Evolutionary conservation across 345 rosid genomes (phyloP).

Genomic region (Citrus cavaleriei): DNA sequence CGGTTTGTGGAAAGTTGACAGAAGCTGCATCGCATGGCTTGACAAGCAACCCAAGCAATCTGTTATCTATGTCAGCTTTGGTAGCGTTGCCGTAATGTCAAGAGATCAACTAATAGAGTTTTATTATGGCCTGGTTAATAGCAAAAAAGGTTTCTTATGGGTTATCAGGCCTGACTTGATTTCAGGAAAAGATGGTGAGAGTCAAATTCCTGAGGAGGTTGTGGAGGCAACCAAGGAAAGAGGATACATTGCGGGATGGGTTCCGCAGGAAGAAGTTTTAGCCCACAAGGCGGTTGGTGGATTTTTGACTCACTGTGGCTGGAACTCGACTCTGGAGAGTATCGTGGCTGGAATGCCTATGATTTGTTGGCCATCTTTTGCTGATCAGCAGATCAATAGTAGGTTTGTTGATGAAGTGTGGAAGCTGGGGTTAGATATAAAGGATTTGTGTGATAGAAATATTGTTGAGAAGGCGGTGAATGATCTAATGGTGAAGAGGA

Average conservation of each 20-base stretch:
- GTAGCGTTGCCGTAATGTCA: not conserved
- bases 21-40: not conserved
- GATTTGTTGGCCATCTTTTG: not conserved
- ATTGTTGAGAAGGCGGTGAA: not conserved
- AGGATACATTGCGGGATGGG: not conserved
- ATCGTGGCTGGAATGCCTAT: not conserved
- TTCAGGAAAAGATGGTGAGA: not conserved
- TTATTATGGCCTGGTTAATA: not conserved
- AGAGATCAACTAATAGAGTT: not conserved
- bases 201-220: not conserved
- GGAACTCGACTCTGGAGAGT: not conserved
- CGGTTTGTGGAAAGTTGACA: conserved; percentile 35
- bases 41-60: not conserved
- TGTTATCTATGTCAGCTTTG: not conserved
- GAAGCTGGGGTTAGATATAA: not conserved
- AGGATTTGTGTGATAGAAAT: not conserved
- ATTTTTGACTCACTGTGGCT: not conserved
- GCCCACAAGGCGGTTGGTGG: not conserved
- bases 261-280: not conserved
- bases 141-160: not conserved
- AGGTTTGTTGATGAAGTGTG: not conserved
- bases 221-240: not conserved
- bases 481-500: not conserved
- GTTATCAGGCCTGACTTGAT: not conserved
- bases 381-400: not conserved